phyloP scores from a whole-genome alignment of 345 rosid species.

The Gossypium australe region DNA sequence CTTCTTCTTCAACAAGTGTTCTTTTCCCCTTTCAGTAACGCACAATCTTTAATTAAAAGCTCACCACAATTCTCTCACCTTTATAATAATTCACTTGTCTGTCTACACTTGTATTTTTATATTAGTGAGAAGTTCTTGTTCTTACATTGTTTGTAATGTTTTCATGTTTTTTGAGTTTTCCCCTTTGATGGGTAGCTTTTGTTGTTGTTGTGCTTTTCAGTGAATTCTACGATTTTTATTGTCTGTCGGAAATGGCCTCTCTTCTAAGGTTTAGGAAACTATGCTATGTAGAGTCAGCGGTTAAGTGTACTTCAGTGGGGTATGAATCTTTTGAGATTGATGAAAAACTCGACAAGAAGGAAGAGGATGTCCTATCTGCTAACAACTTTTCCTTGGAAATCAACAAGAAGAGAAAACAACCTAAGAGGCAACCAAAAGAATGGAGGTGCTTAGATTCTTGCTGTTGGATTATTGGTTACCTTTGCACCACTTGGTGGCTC shows the following conservation, averaged over 20 bases:
- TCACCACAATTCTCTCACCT: neutral
- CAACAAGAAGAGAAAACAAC: slow-evolving; percentile 6
- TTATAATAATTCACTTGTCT: neutral
- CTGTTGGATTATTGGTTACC: slow-evolving; percentile 56
- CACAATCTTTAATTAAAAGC: neutral
- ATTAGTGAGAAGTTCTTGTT: neutral
- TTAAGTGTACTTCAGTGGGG: slow-evolving; percentile 20
- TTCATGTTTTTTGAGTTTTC: neutral
- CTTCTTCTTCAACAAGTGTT: slow-evolving; percentile 22
- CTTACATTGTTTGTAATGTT: neutral
- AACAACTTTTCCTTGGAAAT: slow-evolving; percentile 11
- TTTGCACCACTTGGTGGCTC: slow-evolving; percentile 64
- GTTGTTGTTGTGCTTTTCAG: neutral
- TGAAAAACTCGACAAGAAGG: slow-evolving; percentile 19
- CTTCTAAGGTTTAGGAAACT: slow-evolving; percentile 50
- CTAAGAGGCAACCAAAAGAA: slow-evolving; percentile 16
- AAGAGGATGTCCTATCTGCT: slow-evolving; percentile 8
- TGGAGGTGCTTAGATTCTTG: slow-evolving; percentile 42
- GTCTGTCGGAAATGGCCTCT: slow-evolving; percentile 30
- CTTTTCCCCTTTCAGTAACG: neutral
- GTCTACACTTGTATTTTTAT: neutral
- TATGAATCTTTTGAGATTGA: slow-evolving; percentile 20
- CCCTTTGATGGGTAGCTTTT: slow-evolving; percentile 13
- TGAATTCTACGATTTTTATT: slow-evolving; percentile 3
- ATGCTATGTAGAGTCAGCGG: slow-evolving; percentile 33